Evolutionary conservation across 1,284 basidiomycete species (phyloP), one percentile per base, ranked within the genome.

Genomic region (Irpex rosettiformis): DNA sequence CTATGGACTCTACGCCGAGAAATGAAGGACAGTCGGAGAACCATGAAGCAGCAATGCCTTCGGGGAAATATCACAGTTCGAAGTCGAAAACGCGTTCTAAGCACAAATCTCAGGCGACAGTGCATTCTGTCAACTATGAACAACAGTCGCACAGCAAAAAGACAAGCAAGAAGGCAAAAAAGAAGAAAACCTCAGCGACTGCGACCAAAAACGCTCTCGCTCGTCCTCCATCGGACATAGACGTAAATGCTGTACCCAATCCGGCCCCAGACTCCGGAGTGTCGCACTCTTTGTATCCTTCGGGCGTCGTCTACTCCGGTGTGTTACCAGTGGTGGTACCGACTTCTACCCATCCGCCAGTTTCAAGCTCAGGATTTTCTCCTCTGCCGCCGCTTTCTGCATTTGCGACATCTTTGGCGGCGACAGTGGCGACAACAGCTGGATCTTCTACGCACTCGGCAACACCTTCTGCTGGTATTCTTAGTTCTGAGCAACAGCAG

Each of bases 251-350:
- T 25, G 73, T 85, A 49, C 83, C 84, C n/a, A 76, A 78, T 63
- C 83, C 84, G 54, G 74, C 79, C 48, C 82, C 84, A 29, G 80
- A 83, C 55, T 77, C 77, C 27, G 79, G 78, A 43, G 60, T 70
- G 55, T 57, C 54, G 11, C 22, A 42, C n/a, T 45, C 64, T 5
- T 28, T 61, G 16, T 57, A 53, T 30, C 55, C 62, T 16, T 62
- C 61, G 13, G 53, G 57, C 10, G 55, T 58, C 5, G 60, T 70
- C 11, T 65, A 66, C 54, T 64, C 69, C 52, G 69, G 69, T 16
- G 58, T 70, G 18, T 60, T 70, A 4, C 70, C 69, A 8, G 64
- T 65, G 5, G 57, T 66, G 10, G 53, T 63, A 16, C 27, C 53
- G 21, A 37, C 52, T 6, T 28, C 18, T 16, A 55, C 64, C 18